Percentiles rank a stretch among this genome's conserved stretches.
phyloP scores from a whole-genome alignment of 371 early-diverging fungal species.

The Phascolomyces articulosus region DNA sequence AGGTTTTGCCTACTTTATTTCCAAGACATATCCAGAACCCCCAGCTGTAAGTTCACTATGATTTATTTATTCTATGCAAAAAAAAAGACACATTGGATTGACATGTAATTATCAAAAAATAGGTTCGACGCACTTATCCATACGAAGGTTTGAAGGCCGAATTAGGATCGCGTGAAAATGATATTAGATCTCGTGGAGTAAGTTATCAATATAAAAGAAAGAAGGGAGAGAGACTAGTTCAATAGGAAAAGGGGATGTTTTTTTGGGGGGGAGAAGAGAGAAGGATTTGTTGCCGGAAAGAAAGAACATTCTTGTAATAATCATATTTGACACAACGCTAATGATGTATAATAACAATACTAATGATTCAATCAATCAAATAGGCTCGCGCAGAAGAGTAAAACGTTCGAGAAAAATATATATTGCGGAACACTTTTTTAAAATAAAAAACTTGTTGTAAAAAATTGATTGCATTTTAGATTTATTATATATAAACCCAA shows the following conservation, averaged over 20 bases:
- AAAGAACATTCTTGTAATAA: background rate
- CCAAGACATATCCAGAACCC: conserved; percentile 47
- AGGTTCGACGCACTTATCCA: conserved; percentile 53
- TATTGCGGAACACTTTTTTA: background rate
- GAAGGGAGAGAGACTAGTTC: background rate
- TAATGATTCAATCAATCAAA: background rate
- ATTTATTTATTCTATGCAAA: too few species aligned
- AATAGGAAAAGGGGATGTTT: background rate
- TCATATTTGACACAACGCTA: background rate
- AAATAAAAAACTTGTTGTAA: background rate
- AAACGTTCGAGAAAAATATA: background rate
- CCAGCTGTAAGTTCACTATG: conserved; percentile 39
- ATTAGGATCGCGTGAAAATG: conserved; percentile 49
- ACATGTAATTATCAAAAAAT: too few species aligned
- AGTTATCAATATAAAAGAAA: conserved; percentile 17
- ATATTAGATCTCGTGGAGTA: conserved; percentile 51
- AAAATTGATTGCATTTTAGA: too few species aligned
- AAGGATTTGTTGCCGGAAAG: background rate
- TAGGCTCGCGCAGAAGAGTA: conserved; percentile 8
- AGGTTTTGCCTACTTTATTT: conserved; percentile 50
- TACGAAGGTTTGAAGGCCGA: conserved; percentile 51
- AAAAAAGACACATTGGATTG: too few species aligned
- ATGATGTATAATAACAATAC: background rate
- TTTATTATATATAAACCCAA: too few species aligned
- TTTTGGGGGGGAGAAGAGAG: background rate